Conservation (phyloP, 225 moss, liverwort and hornwort genomes). For the Pleurozium schreberi region DNA sequence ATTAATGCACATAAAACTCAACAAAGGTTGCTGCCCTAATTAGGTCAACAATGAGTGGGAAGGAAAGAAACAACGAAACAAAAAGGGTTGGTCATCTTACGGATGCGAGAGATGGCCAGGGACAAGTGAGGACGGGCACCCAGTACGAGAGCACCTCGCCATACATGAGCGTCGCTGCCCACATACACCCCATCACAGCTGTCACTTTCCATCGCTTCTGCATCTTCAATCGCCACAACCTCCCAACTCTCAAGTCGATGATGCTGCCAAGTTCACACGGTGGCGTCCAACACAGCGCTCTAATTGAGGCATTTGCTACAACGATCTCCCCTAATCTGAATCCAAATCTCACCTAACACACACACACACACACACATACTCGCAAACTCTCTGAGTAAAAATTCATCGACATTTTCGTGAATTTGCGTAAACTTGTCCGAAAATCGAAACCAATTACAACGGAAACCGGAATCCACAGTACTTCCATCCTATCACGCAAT, state of each 20-base stretch:
- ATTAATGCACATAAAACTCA: background rate
- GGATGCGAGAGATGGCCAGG: slow-evolving; percentile 47
- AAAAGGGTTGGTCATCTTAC: slow-evolving; percentile 9
- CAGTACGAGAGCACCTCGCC: slow-evolving; percentile 66
- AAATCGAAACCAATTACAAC: background rate
- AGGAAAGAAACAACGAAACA: background rate
- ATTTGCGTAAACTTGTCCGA: background rate
- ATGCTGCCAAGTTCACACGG: background rate
- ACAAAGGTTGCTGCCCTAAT: background rate
- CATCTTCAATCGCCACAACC: slow-evolving; percentile 15
- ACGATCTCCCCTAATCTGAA: background rate
- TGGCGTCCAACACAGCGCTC: background rate
- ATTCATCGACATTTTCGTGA: background rate
- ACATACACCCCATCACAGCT: slow-evolving; percentile 41
- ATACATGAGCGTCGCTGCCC: slow-evolving; percentile 52
- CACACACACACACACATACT: background rate
- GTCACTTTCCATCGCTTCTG: slow-evolving; percentile 51
- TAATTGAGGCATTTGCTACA: background rate
- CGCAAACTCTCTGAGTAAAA: background rate
- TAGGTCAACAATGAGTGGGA: background rate
- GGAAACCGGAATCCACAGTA: background rate
- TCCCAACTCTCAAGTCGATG: background rate
- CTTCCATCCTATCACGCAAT: background rate
- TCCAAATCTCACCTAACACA: background rate
- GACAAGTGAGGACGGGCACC: slow-evolving; percentile 37